Evolutionary conservation across 805 yeast species (phyloP), one percentile per base, ranked within the genome.

Genomic region (Spathaspora gorwiae): DNA sequence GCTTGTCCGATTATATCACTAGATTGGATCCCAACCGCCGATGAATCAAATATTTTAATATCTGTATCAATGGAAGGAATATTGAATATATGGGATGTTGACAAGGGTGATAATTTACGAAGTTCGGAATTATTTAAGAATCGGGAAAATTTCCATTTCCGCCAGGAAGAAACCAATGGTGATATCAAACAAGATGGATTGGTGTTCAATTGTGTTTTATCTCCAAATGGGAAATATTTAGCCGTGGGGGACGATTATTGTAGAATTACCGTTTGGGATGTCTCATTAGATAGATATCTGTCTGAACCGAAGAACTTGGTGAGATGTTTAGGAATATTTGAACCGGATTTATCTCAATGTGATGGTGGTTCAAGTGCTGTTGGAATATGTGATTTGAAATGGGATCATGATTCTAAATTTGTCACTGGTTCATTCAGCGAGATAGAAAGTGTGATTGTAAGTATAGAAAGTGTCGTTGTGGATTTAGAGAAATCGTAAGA

Each of bases 171-270:
- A 10, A 49, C 27, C 5, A 35, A 36, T 19, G 32, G 42, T 6
- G 24, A 19, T 19, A 31, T 34, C 11, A 34, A 37, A 3, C 79
- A 73, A 45, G 83, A 83, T 26, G 57, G 71, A 4, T 79, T 90
- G 3, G 74, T 87, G 1, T 70, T 82, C 45, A 65, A 68, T 14
- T 80, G 82, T 1, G 61, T 69, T 1, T 48, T 85, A 7, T 79
- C 89, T 0, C 75, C 78, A 0, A 70, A 78, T 55, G 60, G 61
- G 38, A 57, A 64, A 10, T 70, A 64, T 53, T 60, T 83, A 26
- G 89, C 82, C 0, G 66, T 84, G 1, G 95, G 88, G 1, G 87
- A 83, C 35, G 76, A 79, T 44, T 79, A 78, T 35, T 90, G 92
- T 0, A 68, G 69, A 26, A 69, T 85, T 2, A 61, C 75, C 9